These are phyloP conservation scores for Crotalaria pallida DNA, from an alignment of 306 rosid genomes.

Conservation along the genomic window DNA sequence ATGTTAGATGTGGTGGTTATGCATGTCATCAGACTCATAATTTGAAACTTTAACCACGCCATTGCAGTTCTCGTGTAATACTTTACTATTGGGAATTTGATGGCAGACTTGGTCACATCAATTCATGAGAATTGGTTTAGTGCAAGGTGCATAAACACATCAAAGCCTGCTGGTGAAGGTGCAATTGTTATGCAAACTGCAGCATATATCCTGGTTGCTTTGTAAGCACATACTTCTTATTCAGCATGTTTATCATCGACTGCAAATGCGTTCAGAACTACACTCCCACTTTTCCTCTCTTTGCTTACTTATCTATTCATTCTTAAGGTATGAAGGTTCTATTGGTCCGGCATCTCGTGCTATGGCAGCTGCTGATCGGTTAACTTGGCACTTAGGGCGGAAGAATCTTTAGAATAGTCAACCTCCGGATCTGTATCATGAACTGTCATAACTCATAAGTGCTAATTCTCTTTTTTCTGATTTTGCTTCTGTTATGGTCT, in stretches of 20 bases:
- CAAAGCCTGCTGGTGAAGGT: constrained; percentile 90
- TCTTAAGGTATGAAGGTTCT: constrained; percentile 79
- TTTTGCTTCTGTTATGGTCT: too few relatives aligned
- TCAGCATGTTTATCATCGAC: neutral
- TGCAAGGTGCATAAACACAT: constrained; percentile 93
- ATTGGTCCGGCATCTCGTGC: constrained; percentile 93
- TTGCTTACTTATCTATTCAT: neutral
- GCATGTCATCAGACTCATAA: constrained; percentile 10
- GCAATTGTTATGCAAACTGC: constrained; percentile 76
- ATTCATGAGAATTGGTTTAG: constrained; percentile 86
- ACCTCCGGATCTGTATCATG: neutral
- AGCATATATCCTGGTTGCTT: constrained; percentile 69
- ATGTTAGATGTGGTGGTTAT: neutral
- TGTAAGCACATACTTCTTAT: constrained; percentile 49
- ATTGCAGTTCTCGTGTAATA: constrained; percentile 19
- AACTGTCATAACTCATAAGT: too few relatives aligned
- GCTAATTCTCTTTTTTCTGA: too few relatives aligned
- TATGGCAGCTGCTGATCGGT: constrained; percentile 79
- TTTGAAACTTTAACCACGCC: neutral
- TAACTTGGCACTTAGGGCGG: constrained; percentile 63
- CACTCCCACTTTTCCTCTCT: neutral
- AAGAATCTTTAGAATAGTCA: constrained; percentile 42
- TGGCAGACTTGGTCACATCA: constrained; percentile 82
- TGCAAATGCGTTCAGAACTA: neutral
- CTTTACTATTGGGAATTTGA: constrained; percentile 19